Percentiles rank a stretch among this genome's conserved stretches.
These are phyloP conservation scores for Chamaecyparis obtusa DNA, from an alignment of 75 land plant species.

Conservation along the genomic window DNA sequence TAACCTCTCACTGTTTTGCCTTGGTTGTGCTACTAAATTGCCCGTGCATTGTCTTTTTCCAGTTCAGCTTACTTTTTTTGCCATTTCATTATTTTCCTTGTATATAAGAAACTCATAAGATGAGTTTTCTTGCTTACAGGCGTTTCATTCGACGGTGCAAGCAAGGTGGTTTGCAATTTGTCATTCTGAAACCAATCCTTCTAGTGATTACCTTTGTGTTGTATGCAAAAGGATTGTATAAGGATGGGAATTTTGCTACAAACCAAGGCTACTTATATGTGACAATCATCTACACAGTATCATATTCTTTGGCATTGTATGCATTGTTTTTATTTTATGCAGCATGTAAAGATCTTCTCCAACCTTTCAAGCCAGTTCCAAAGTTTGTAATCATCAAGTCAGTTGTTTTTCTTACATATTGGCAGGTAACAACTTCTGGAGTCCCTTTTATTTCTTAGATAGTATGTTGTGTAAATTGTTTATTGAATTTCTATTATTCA, in stretches of 20 bases:
- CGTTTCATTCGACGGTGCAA: conserved; percentile 53
- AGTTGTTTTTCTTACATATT: conserved; percentile 54
- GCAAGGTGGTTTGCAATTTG: conserved; percentile 47
- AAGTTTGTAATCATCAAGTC: conserved; percentile 59
- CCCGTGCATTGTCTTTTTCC: neutral
- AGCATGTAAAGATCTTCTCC: conserved; percentile 45
- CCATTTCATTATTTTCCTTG: neutral
- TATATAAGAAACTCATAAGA: neutral
- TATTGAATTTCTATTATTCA: neutral
- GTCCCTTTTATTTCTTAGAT: neutral
- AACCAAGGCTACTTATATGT: conserved; percentile 38
- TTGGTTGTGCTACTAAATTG: neutral
- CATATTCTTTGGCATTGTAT: conserved; percentile 40
- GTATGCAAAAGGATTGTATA: conserved; percentile 30
- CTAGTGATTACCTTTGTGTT: conserved; percentile 38
- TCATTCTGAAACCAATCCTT: conserved; percentile 46
- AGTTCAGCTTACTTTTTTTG: neutral
- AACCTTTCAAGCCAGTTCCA: conserved; percentile 47
- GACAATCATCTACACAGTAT: conserved; percentile 46
- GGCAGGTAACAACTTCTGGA: conserved; percentile 39
- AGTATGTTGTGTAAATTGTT: neutral
- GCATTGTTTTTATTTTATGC: conserved; percentile 44
- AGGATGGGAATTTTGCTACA: conserved; percentile 41
- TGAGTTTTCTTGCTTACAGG: conserved; percentile 15
- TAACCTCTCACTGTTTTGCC: conserved; percentile 5